Evolutionary conservation across 306 rosid genomes (phyloP).

Genomic region (Luffa aegyptiaca): DNA sequence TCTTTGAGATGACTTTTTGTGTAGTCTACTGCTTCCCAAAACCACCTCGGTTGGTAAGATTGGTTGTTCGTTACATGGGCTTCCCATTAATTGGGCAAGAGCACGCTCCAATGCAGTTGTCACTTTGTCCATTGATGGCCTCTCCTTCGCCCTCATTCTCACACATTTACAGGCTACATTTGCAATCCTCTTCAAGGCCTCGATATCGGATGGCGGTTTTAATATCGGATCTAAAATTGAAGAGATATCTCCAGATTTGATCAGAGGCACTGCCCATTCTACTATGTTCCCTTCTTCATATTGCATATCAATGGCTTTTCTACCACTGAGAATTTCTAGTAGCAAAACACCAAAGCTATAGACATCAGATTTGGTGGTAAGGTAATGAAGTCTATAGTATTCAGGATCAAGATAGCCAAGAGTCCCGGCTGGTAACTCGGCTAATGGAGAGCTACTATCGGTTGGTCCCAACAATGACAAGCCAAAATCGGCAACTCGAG

Average conservation of each 20-base stretch:
- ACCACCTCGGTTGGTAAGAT: slow-evolving; percentile 94
- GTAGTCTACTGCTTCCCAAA: slow-evolving; percentile 78
- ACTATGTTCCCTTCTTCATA: slow-evolving; percentile 83
- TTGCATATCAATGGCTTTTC: slow-evolving; percentile 94
- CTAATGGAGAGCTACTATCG: slow-evolving; percentile 80
- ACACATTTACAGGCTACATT: slow-evolving; percentile 88
- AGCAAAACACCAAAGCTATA: slow-evolving; percentile 89
- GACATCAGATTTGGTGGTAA: slow-evolving; percentile 91
- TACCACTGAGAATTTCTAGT: slow-evolving; percentile 78
- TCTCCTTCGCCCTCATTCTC: slow-evolving; percentile 94
- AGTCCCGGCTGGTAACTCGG: slow-evolving; percentile 90
- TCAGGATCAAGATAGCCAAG: slow-evolving; percentile 98
- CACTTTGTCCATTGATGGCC: slow-evolving; percentile 95
- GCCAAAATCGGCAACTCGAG: slow-evolving; percentile 92
- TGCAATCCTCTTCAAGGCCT: slow-evolving; percentile 82
- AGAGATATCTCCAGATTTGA: slow-evolving; percentile 52
- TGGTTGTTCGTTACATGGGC: slow-evolving; percentile 88
- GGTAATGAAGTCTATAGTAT: slow-evolving; percentile 91
- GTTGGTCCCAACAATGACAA: slow-evolving; percentile 72
- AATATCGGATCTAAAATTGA: slow-evolving; percentile 55
- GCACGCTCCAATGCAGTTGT: slow-evolving; percentile 88
- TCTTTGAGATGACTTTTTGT: slow-evolving; percentile 79
- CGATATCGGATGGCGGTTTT: slow-evolving; percentile 63
- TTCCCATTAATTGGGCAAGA: slow-evolving; percentile 77
- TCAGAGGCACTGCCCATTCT: slow-evolving; percentile 91